phyloP scores from a whole-genome alignment of 306 rosid genomes.

The Pterocarpus santalinus region DNA sequence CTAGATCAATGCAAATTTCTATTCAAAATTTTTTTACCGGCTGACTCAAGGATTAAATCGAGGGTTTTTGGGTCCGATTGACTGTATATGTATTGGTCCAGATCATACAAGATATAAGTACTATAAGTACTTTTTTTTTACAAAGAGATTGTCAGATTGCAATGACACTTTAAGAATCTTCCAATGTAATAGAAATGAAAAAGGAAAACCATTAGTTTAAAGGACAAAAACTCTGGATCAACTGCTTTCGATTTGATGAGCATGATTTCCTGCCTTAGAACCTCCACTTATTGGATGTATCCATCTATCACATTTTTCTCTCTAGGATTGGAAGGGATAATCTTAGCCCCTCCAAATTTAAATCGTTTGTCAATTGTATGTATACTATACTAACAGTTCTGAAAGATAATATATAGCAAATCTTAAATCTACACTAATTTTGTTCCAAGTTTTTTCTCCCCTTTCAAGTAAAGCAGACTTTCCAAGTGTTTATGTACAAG shows the following conservation, averaged over 20 bases:
- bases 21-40: too few relatives aligned
- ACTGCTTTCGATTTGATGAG: background rate
- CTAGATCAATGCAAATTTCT: too few relatives aligned
- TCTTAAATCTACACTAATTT: background rate
- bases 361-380: background rate
- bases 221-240: too few relatives aligned
- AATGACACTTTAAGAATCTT: background rate
- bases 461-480: conserved; percentile 28
- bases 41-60: too few relatives aligned
- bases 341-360: conserved; percentile 2
- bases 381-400: too few relatives aligned
- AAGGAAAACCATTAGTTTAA: background rate
- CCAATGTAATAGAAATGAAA: background rate
- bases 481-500: background rate
- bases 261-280: background rate
- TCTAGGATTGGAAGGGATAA: background rate
- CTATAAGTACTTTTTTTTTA: too few relatives aligned
- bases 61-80: too few relatives aligned
- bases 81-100: too few relatives aligned
- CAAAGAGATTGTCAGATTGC: too few relatives aligned
- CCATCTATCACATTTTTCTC: background rate
- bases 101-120: too few relatives aligned
- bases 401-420: background rate
- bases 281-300: background rate
- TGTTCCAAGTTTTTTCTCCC: background rate